Percentiles rank a stretch among this genome's conserved stretches.
Conservation (phyloP, 129 eudicot species). For the Tagetes erecta region DNA sequence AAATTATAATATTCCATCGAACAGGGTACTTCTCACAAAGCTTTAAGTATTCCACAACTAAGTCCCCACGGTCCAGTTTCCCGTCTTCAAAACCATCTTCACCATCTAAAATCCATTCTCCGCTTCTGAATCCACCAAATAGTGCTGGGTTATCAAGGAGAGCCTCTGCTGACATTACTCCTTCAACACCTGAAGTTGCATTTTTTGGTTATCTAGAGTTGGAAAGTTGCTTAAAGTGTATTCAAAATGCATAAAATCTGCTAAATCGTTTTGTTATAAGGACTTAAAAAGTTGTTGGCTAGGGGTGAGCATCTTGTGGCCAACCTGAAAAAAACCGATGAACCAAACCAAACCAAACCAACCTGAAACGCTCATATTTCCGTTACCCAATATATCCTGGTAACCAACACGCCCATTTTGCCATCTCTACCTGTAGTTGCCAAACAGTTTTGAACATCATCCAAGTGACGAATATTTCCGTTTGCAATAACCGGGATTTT, state of each 20-base stretch:
- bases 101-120: conserved; percentile 57
- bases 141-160: conserved; percentile 95
- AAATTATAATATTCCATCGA: conserved; percentile 74
- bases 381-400: too few species aligned
- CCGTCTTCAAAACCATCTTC: conserved; percentile 50
- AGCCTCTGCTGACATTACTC: conserved; percentile 88
- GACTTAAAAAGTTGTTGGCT: neutral
- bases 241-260: neutral
- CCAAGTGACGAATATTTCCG: conserved; percentile 85
- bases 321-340: too few species aligned
- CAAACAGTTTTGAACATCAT: conserved; percentile 68
- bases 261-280: neutral
- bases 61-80: conserved; percentile 60
- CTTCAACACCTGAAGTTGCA: conserved; percentile 60
- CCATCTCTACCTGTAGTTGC: conserved; percentile 46
- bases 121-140: conserved; percentile 74
- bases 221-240: neutral
- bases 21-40: conserved; percentile 88
- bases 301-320: too few species aligned
- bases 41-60: conserved; percentile 73
- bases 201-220: neutral
- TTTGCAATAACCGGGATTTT: conserved; percentile 91
- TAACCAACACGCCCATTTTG: conserved; percentile 2
- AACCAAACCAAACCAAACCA: too few species aligned
- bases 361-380: too few species aligned